Percentiles rank a stretch among this genome's conserved stretches.
These are phyloP conservation scores for Discostella stelligeroides DNA, from an alignment of 108 stramenopile species.

Conservation along the genomic window DNA sequence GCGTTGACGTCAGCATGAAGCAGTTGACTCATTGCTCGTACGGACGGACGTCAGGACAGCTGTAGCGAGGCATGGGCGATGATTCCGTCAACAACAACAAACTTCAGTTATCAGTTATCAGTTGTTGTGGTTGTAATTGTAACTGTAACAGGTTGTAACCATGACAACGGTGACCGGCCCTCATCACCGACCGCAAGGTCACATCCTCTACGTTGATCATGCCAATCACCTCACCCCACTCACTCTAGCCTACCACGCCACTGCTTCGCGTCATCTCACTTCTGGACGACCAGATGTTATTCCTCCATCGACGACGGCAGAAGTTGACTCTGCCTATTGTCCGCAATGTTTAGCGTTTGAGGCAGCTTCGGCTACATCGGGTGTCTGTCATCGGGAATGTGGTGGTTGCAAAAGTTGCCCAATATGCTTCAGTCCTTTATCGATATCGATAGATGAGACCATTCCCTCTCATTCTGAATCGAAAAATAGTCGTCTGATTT, in stretches of 20 bases:
- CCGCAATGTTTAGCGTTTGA: slow-evolving; percentile 80
- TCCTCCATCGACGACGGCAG: slow-evolving; percentile 45
- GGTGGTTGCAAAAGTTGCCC: slow-evolving; percentile 67
- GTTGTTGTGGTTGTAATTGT: too few species aligned
- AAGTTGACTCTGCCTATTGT: slow-evolving; percentile 62
- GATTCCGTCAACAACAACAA: not conserved
- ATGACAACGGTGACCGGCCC: slow-evolving; percentile 5
- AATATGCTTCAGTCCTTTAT: slow-evolving; percentile 54
- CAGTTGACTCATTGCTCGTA: too few species aligned
- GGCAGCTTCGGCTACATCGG: slow-evolving; percentile 55
- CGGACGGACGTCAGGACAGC: too few species aligned
- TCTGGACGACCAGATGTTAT: slow-evolving; percentile 67
- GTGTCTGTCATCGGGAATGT: slow-evolving; percentile 34
- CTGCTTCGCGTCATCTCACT: slow-evolving; percentile 79
- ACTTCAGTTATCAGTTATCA: too few species aligned
- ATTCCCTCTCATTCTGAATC: not conserved
- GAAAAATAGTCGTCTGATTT: slow-evolving; percentile 25
- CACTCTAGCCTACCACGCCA: slow-evolving; percentile 72
- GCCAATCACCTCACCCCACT: slow-evolving; percentile 76
- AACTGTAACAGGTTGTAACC: too few species aligned
- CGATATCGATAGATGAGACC: slow-evolving; percentile 36
- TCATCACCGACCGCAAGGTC: slow-evolving; percentile 12
- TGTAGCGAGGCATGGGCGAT: too few species aligned
- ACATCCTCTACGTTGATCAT: slow-evolving; percentile 82
- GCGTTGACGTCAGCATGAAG: too few species aligned